Evolutionary conservation across 495 filamentous ascomycete species (phyloP), one percentile per base, ranked within the genome.

Genomic region (Thozetella sp.): DNA sequence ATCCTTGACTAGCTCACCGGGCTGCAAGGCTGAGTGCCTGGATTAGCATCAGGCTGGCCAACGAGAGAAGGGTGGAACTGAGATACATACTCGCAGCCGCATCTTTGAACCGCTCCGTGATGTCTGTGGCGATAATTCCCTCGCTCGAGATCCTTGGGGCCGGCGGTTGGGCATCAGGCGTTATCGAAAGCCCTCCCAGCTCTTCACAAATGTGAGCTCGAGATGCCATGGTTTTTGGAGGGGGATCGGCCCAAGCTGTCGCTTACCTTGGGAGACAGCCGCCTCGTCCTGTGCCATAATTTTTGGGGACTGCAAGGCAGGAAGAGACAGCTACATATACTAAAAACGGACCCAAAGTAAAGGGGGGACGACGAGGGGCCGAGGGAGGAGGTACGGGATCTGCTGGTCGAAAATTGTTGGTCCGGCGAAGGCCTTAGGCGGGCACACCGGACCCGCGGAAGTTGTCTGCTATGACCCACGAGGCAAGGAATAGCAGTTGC

Each of bases 1-100:
- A 91, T 99, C 93, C 76, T 97, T 96, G 57, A 97, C 86, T 11
- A 99, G 84, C 59, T 94, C 86, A 20, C 95, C 94, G 12, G 88
- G 83, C 20, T 80, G 71, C 53, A 99, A 79, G 56, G 85, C 94
- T 97, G 54, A 25, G 10, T 20, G 43, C 25, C 30, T 54, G n/a
- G 22, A 50, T 74, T 51, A 67, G 61, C 64, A 62, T 50, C 27
- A 10, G 17, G 1, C 12, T 9, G 58, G 43, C 6, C 30, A n/a
- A n/a, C 43, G 43, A 48, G 43, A 48, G 4, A 20, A 20, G 50
- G 34, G 40, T 27, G 34, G 25, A 45, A 27, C 4, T 30, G 9
- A 1, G 3, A 23, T 9, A 67, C 84, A 58, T 77, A 94, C 92
- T 84, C 56, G 80, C 80, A 52, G 90, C 84, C 54, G 93, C 91